Evolutionary conservation across 2,329 filamentous ascomycete genomes (phyloP), one percentile per base, ranked within the genome.

Genomic region (Aspergillus fructus): DNA sequence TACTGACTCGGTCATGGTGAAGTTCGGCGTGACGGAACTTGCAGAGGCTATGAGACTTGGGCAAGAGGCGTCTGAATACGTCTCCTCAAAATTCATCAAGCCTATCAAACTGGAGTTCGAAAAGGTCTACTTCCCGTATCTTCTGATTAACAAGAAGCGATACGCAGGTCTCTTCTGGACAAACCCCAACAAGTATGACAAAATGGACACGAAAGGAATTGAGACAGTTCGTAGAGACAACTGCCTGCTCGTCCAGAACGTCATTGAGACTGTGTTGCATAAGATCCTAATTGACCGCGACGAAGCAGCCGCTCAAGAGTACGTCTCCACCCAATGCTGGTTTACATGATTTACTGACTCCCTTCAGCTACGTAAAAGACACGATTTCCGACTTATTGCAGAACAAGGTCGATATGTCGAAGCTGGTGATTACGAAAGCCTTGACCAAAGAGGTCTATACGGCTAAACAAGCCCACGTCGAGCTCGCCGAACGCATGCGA

Each of bases 201-300:
- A 97, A 81, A 99, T 99, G 96, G 94, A 99, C 76, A 97, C 91
- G 59, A 99, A 99, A 75, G 94, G 94, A 82, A 97, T 99, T 64
- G 94, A 99, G 77, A 99, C 94, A 3, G 96, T 99, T 47, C 89
- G 94, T 65, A 84, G 94, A 82, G 94, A 99, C 74, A 99, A 99
- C 72, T 99, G 94, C 72, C 82, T 94, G 52, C 79, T 99, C 59
- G 94, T 97, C 15, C 93, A 97, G 75, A 97, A 90, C 3, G 94
- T 97, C 58, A 97, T 99, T 68, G 94, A 99, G 76, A 97, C 94
- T 55, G 93, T 96, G 21, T 78, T 99, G 63, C 85, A 91, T 65
- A 97, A 97, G 88, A 91, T 99, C 67, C 78, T 99, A 66, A 97
- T 99, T 61, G 93, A 99, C 64, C 89, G 87, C 65, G 92, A 99